A percentile compares a stretch with the other conserved stretches of the same genome.
These are phyloP conservation scores for Inonotus hispidus DNA, from an alignment of 1,284 basidiomycete species.

Conservation along the genomic window DNA sequence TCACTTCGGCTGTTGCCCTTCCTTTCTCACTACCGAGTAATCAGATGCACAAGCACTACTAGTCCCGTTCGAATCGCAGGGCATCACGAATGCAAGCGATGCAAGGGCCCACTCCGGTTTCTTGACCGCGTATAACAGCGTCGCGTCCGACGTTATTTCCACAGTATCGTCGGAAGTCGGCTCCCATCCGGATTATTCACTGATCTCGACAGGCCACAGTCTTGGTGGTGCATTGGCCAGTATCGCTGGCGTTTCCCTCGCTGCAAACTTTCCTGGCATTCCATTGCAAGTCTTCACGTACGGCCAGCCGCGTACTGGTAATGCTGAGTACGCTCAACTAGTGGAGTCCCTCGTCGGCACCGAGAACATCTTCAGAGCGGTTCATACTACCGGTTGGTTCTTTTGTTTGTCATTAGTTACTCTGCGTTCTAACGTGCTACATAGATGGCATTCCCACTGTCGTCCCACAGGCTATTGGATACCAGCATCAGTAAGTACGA, in stretches of 20 bases:
- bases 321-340: slow-evolving; percentile 37
- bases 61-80: slow-evolving; percentile 8
- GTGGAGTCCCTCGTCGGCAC: slow-evolving; percentile 35
- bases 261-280: slow-evolving; percentile 35
- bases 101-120: slow-evolving; percentile 7
- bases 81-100: slow-evolving; percentile 1
- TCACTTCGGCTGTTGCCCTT: background rate
- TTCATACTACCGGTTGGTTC: slow-evolving; percentile 2
- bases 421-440: background rate
- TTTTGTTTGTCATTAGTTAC: background rate
- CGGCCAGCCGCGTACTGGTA: slow-evolving; percentile 44
- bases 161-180: slow-evolving; percentile 25
- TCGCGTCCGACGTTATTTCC: slow-evolving; percentile 29
- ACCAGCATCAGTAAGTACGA: slow-evolving; percentile 6
- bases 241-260: slow-evolving; percentile 37
- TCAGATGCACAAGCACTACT: slow-evolving; percentile 8
- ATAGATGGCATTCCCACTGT: slow-evolving; percentile 16
- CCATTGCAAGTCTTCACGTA: slow-evolving; percentile 39
- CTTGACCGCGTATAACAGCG: slow-evolving; percentile 29
- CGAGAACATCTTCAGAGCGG: slow-evolving; percentile 28
- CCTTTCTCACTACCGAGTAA: background rate
- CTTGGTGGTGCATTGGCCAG: slow-evolving; percentile 43
- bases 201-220: slow-evolving; percentile 45
- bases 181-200: slow-evolving; percentile 31
- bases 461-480: slow-evolving; percentile 1